phyloP scores from a whole-genome alignment of 495 filamentous ascomycete species.

The Delitschia confertaspora region DNA sequence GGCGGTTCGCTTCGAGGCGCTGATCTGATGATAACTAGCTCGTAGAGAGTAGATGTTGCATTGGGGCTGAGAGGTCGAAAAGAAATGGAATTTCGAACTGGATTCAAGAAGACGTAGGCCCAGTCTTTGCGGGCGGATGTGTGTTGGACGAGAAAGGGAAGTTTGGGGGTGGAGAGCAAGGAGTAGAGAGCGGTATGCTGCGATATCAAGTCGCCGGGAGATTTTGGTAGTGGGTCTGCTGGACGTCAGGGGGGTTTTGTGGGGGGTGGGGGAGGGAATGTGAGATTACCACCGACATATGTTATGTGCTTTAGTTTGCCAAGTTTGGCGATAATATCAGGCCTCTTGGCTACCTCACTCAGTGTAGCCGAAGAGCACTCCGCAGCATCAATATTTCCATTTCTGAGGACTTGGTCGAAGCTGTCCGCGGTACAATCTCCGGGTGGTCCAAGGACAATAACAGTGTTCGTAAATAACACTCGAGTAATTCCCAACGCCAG shows the following conservation, averaged over 20 bases:
- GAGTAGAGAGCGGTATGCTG: conserved; percentile 1
- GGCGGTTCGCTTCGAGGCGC: too few species aligned
- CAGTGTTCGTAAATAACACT: conserved; percentile 1
- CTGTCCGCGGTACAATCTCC: conserved; percentile 4
- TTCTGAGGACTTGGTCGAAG: conserved; percentile 5
- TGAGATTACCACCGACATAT: conserved; percentile 9
- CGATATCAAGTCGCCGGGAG: conserved; percentile 5
- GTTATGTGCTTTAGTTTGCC: conserved; percentile 9
- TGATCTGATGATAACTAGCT: conserved; percentile 12
- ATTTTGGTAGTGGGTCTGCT: background rate
- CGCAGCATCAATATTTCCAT: conserved; percentile 10
- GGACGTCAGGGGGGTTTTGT: background rate
- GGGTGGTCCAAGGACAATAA: conserved; percentile 15
- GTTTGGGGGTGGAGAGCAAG: conserved; percentile 6
- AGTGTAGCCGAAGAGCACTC: conserved; percentile 6
- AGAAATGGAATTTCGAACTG: conserved; percentile 8
- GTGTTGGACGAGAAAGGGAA: conserved; percentile 1
- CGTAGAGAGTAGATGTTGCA: conserved; percentile 6
- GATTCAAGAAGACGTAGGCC: conserved; percentile 11
- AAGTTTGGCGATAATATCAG: conserved; percentile 14
- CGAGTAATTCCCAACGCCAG: conserved; percentile 3
- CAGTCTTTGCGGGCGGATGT: conserved; percentile 12
- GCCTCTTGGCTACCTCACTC: conserved; percentile 9
- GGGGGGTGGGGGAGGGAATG: background rate
- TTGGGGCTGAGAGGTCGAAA: too few species aligned